Conservation (phyloP, 352 stramenopile genomes). For the Phytophthora capsici region DNA sequence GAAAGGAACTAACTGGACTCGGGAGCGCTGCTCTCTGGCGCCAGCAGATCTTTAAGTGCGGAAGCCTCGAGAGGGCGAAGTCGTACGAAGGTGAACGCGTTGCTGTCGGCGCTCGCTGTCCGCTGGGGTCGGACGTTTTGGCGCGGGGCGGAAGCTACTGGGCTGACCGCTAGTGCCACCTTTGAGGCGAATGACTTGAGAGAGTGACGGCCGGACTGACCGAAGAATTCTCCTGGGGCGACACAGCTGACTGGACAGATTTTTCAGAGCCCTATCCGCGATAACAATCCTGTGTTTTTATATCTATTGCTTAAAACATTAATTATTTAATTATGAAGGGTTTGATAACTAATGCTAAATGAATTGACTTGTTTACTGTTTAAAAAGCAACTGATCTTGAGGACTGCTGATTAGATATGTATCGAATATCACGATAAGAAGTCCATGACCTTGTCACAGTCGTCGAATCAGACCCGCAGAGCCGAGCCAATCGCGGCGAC, state of each 20-base stretch:
- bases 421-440: conserved; percentile 2
- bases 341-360: too few species aligned
- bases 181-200: conserved; percentile 17
- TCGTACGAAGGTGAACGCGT: neutral
- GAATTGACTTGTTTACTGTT: too few species aligned
- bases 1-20: conserved; percentile 12
- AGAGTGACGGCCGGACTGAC: conserved; percentile 23
- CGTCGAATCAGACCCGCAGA: conserved; percentile 33
- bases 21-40: conserved; percentile 20
- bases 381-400: too few species aligned
- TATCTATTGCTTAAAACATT: neutral
- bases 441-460: conserved; percentile 14
- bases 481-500: conserved; percentile 27
- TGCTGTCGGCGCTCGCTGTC: neutral
- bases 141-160: conserved; percentile 11
- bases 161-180: conserved; percentile 28
- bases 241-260: conserved; percentile 43
- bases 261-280: conserved; percentile 30
- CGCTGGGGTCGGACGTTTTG: conserved; percentile 22
- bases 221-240: conserved; percentile 32
- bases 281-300: neutral
- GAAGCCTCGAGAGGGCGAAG: neutral
- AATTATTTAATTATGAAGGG: neutral
- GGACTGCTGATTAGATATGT: neutral
- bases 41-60: conserved; percentile 23